Evolutionary conservation across 108 stramenopile species (phyloP).

Genomic region (Schizochytrium sp.): DNA sequence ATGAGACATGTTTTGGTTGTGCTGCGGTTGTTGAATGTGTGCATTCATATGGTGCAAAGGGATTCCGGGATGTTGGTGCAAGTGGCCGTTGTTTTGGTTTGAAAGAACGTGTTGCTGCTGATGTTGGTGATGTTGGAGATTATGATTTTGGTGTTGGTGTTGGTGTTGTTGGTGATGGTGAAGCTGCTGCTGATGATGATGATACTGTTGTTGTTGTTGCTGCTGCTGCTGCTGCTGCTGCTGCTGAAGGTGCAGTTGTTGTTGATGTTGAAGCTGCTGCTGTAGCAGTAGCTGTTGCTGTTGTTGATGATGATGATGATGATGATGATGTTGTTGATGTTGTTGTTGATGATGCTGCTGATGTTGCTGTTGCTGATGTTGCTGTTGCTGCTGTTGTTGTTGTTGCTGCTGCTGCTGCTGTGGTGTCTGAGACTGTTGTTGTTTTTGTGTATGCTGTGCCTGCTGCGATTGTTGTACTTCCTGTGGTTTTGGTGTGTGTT

Average conservation of each 20-base stretch:
- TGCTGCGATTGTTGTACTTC: not conserved
- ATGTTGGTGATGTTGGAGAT: not conserved
- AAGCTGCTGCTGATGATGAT: not conserved
- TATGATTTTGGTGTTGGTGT: not conserved
- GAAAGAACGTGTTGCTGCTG: not conserved
- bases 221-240: not conserved
- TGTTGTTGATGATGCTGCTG: not conserved
- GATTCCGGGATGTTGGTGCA: too few species aligned
- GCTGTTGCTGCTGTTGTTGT: not conserved
- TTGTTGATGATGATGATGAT: not conserved
- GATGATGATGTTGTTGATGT: not conserved
- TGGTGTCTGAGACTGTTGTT: slow-evolving; percentile 44
- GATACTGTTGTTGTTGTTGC: not conserved
- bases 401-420: not conserved
- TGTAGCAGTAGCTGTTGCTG: not conserved
- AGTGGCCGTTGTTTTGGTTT: too few species aligned
- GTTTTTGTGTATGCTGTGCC: not conserved
- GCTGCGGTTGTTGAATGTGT: too few species aligned
- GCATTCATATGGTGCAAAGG: too few species aligned
- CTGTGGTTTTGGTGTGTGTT: not conserved
- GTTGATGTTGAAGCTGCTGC: not conserved
- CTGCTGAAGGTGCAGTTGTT: not conserved
- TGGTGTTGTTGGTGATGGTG: not conserved
- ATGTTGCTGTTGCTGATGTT: too few species aligned
- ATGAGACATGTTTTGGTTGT: too few species aligned